These are phyloP conservation scores for Botrytis fragariae DNA, from an alignment of 2,329 filamentous ascomycete species.

Conservation along the genomic window DNA sequence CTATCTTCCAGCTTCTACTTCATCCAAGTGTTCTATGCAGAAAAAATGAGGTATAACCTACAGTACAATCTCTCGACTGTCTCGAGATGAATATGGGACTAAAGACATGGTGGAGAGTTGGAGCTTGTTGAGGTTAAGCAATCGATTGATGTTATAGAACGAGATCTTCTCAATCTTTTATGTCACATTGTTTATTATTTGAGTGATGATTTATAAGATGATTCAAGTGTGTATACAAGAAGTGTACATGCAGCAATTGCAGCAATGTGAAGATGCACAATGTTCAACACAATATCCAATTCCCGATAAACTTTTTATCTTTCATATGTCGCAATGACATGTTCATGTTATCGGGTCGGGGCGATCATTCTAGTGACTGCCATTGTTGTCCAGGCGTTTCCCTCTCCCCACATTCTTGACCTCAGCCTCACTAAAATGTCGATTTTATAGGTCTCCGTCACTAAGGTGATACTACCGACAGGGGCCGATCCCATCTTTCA, in stretches of 20 bases:
- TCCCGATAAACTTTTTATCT: background rate
- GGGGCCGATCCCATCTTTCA: background rate
- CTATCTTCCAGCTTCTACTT: background rate
- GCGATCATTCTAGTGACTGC: conserved; percentile 2
- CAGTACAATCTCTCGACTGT: conserved; percentile 78
- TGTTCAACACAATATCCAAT: background rate
- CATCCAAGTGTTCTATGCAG: too few relatives aligned
- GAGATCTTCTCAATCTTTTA: conserved; percentile 12
- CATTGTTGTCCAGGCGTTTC: background rate
- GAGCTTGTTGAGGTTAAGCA: background rate
- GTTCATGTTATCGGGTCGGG: background rate
- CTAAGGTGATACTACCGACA: background rate
- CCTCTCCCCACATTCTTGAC: background rate
- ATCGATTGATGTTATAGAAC: background rate
- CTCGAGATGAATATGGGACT: conserved; percentile 70
- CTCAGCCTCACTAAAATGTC: conserved; percentile 11
- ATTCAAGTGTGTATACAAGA: background rate
- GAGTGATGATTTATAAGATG: conserved; percentile 3
- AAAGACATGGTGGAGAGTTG: conserved; percentile 55
- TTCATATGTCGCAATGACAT: background rate
- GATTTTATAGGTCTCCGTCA: background rate
- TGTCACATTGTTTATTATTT: conserved; percentile 14
- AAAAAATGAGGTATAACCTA: conserved; percentile 46
- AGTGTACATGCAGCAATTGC: background rate
- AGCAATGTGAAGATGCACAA: background rate